Conservation (phyloP, 495 filamentous ascomycete species). For the Clavariopsis aquatica region DNA sequence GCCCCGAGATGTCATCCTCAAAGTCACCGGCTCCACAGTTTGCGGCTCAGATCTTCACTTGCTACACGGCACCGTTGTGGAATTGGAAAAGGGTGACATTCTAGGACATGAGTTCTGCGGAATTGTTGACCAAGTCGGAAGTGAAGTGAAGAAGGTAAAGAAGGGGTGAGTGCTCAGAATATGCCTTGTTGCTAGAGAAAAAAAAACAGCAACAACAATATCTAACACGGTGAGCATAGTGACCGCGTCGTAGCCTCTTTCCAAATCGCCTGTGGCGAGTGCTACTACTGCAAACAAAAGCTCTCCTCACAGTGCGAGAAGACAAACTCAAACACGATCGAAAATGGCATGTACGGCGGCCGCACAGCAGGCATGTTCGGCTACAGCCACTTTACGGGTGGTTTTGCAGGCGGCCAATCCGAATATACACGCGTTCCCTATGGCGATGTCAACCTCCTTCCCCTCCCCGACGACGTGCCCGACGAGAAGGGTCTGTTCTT, state of each 20-base stretch:
- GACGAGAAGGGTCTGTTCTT: constrained; percentile 86
- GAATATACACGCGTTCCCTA: constrained; percentile 84
- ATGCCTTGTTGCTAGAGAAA: no score
- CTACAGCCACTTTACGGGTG: constrained; percentile 78
- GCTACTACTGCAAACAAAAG: constrained; percentile 76
- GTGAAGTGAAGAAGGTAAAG: constrained; percentile 58
- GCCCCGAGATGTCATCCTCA: constrained; percentile 75
- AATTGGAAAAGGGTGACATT: constrained; percentile 81
- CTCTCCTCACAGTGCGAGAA: constrained; percentile 74
- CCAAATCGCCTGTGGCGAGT: constrained; percentile 79
- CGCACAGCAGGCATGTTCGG: constrained; percentile 73
- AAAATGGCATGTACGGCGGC: constrained; percentile 65
- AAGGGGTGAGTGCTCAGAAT: constrained; percentile 52
- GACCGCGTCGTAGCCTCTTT: constrained; percentile 83
- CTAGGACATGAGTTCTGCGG: constrained; percentile 90
- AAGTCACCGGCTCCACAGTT: constrained; percentile 80
- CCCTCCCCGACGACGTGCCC: constrained; percentile 75
- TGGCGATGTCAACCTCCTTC: constrained; percentile 80
- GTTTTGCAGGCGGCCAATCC: constrained; percentile 86
- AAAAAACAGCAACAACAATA: no score
- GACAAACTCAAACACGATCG: constrained; percentile 71
- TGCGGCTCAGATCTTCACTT: constrained; percentile 88
- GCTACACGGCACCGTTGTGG: constrained; percentile 67
- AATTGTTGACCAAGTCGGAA: constrained; percentile 70
- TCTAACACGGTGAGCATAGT: neutral